A percentile compares a stretch with the other conserved stretches of the same genome.
Evolutionary conservation across 495 filamentous ascomycete species (phyloP).

Genomic region (Aspergillus cristatus): DNA sequence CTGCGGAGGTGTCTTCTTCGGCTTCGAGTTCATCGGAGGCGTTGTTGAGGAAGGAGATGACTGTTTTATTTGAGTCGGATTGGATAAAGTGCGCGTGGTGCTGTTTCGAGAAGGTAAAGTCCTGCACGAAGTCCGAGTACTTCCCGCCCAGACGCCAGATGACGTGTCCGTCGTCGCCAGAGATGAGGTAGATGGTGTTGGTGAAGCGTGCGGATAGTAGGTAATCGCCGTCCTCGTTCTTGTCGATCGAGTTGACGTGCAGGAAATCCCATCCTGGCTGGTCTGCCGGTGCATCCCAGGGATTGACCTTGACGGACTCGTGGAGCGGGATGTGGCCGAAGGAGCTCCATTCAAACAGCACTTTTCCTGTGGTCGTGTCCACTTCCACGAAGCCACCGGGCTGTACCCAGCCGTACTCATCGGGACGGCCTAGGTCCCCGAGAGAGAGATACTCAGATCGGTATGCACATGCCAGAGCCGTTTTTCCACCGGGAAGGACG

Average conservation of each 20-base stretch:
- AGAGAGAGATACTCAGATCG: slow-evolving; percentile 30
- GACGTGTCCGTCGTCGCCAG: slow-evolving; percentile 44
- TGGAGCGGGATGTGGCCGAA: slow-evolving; percentile 31
- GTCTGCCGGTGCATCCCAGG: slow-evolving; percentile 12
- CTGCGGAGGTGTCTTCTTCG: slow-evolving; percentile 38
- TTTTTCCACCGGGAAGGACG: slow-evolving; percentile 29
- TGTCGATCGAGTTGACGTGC: slow-evolving; percentile 35
- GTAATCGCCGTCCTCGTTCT: slow-evolving; percentile 43
- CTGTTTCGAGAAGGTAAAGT: slow-evolving; percentile 50
- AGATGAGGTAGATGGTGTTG: slow-evolving; percentile 47
- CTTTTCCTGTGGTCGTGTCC: slow-evolving; percentile 34
- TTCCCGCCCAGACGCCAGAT: slow-evolving; percentile 50
- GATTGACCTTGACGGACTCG: slow-evolving; percentile 39
- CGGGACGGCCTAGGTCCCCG: slow-evolving; percentile 33
- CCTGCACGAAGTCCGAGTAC: slow-evolving; percentile 30
- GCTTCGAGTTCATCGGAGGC: slow-evolving; percentile 33
- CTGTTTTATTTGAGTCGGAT: slow-evolving; percentile 39
- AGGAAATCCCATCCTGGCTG: slow-evolving; percentile 32
- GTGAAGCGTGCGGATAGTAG: slow-evolving; percentile 50
- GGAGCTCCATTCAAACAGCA: slow-evolving; percentile 41
- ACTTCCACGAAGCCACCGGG: slow-evolving; percentile 37
- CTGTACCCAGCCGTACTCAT: slow-evolving; percentile 28
- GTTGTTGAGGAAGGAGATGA: slow-evolving; percentile 49
- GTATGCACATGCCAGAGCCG: slow-evolving; percentile 41
- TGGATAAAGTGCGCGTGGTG: slow-evolving; percentile 50